Percentiles rank a stretch among this genome's conserved stretches.
These are phyloP conservation scores for Tetrahymena malaccensis DNA, from an alignment of 73 alveolate genomes.

Conservation along the genomic window DNA sequence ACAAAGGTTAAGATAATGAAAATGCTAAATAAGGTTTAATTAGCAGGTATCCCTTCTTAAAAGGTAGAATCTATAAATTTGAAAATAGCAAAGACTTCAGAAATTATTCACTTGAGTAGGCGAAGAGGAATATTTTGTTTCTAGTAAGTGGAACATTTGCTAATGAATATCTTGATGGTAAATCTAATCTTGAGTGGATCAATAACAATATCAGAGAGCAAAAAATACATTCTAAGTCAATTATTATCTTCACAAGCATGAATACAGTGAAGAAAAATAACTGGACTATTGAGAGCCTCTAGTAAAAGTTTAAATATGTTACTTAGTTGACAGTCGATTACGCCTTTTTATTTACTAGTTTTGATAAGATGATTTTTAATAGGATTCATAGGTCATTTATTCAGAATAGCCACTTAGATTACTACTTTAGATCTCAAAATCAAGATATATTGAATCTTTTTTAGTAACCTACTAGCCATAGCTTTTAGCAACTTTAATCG, in stretches of 20 bases:
- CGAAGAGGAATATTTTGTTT: not conserved
- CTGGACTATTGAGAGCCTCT: not conserved
- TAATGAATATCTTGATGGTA: not conserved
- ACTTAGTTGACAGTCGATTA: not conserved
- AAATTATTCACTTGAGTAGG: not conserved
- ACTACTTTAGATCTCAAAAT: not conserved
- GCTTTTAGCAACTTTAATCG: not conserved
- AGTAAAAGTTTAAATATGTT: not conserved
- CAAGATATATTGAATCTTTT: not conserved
- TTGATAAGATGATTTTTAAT: not conserved
- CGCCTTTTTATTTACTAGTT: not conserved
- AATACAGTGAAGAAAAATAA: not conserved
- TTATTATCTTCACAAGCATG: not conserved
- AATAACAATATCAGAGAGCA: not conserved
- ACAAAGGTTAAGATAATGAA: not conserved
- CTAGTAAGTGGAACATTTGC: not conserved
- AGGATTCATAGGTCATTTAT: not conserved
- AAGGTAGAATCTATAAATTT: not conserved
- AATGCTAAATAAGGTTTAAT: not conserved
- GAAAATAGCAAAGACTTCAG: not conserved
- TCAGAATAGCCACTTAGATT: not conserved
- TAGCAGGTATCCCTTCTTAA: not conserved
- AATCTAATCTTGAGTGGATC: not conserved
- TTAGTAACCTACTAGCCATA: not conserved
- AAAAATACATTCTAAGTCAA: not conserved